Percentiles rank a stretch among this genome's conserved stretches.
phyloP scores from a whole-genome alignment of 495 filamentous ascomycete genomes.

The Penicillium steckii region DNA sequence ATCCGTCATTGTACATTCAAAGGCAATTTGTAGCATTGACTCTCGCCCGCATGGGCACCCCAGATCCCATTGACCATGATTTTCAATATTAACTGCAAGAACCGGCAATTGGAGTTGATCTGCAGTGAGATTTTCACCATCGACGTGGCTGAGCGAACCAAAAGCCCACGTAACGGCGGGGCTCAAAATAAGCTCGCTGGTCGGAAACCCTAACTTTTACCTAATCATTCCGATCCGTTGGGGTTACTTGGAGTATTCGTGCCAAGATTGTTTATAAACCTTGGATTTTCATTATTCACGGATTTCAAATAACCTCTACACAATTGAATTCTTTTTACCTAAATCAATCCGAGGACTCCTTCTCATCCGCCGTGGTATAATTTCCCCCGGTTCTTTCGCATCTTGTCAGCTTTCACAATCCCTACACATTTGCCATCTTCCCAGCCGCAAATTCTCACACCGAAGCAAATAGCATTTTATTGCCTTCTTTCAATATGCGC shows the following conservation, averaged over 20 bases:
- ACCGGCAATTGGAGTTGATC: not conserved
- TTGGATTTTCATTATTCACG: slow-evolving; percentile 17
- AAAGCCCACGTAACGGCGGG: slow-evolving; percentile 3
- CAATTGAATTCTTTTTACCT: slow-evolving; percentile 16
- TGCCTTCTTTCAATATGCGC: no score
- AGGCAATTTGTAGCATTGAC: not conserved
- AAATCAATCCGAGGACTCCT: slow-evolving; percentile 5
- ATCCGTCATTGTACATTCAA: not conserved
- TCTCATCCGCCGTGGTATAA: slow-evolving; percentile 2
- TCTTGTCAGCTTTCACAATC: not conserved
- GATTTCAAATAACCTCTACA: not conserved
- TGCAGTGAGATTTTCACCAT: not conserved
- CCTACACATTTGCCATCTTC: not conserved
- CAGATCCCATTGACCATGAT: not conserved
- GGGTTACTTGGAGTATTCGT: slow-evolving; percentile 19
- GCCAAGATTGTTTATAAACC: slow-evolving; percentile 8
- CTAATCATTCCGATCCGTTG: slow-evolving; percentile 22
- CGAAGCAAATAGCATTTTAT: no score
- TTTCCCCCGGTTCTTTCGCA: not conserved
- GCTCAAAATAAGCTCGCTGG: slow-evolving; percentile 21
- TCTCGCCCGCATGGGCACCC: not conserved
- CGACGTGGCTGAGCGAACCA: not conserved
- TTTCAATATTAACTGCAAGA: not conserved
- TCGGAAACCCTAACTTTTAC: slow-evolving; percentile 19
- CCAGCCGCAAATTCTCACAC: no score